Evolutionary conservation across 2,329 filamentous ascomycete genomes (phyloP), one percentile per base, ranked within the genome.

Genomic region (Kalaharituber pfeilii): DNA sequence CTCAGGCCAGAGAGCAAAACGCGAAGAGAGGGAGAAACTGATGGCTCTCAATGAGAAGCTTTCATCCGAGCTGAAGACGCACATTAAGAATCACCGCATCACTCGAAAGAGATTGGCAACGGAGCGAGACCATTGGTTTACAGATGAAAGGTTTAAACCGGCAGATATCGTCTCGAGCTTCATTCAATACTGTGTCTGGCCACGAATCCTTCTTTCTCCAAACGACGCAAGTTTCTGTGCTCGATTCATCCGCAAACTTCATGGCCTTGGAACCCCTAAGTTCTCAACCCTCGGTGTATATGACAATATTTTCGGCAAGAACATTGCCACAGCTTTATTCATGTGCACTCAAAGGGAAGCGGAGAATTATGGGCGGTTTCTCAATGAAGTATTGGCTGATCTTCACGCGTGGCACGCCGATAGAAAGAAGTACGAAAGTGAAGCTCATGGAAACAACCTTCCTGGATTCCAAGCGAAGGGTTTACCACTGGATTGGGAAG

Each of bases 101-200:
- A 82, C 79, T 60, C 80, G 80, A 61, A 72, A 78, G 51, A 78
- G 84, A 60, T 70, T 96, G 47, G 78, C 78, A 52, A 81, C 81
- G 59, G 84, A 89, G 63, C 87, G 88, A 66, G 73, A 80, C 60
- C 70, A 75, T 53, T 95, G 88, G 80, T 95, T 96, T 66, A 75
- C 53, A 7, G 60, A 77, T 8, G 74, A 79, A 59, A 75, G 77
- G 56, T 71, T 75, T 22, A 83, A 80, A 62, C 70, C 75, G 36
- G 80, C 83, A 55, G 72, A 72, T 6, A 73, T 93, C 3, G 84
- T 89, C 52, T 79, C 87, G 62, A 75, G 78, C 2, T 70, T 98
- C 18, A 75, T 98, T 8, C 87, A 96, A 68, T 82, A 93, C 63
- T 98, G 91, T 66, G 80, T 98, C 61, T 69, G 96, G n/a, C 91